Evolutionary conservation across 306 rosid genomes (phyloP), one percentile per base, ranked within the genome.

Genomic region (Cucumis hystrix): DNA sequence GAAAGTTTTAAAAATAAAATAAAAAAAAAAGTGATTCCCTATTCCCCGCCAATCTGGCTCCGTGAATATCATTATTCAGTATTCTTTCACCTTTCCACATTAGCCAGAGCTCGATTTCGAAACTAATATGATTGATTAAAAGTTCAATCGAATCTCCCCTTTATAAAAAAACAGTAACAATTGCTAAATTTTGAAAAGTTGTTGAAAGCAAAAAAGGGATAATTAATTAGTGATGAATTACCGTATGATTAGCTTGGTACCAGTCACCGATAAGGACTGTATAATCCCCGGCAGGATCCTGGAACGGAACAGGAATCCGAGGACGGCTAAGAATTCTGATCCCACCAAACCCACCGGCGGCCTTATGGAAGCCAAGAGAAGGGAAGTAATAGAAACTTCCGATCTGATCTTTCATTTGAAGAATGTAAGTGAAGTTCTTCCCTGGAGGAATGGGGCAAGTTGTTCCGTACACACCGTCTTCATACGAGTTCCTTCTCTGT

Each of bases 331-430:
- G 96, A 47, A 95, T 95, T 68, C 99, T 89, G 49, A 95, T 88
- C 21, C 99, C 99, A 67, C 99, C 99, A 55, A 95, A 95, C 59
- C 93, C 99, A 58, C 98, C 98, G 5, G 97, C 98, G 0, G 98
- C 98, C 83, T 95, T 95, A 82, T 95, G 98, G 76, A 95, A 95
- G 12, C 89, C 90, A 54, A 95, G 97, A 3, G 98, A 92, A 17
- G 98, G 98, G 85, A 89, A 95, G 77, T 95, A 95, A 75, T 90
- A 95, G 79, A 86, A 92, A 76, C 97, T 95, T 71, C 98, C 98
- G 75, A 95, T 95, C 76, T 95, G 99, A 83, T 95, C 99, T 81
- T 95, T 95, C 80, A 95, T 90, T 88, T 95, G 99, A 43, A 95
- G 88, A 10, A 95, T 95, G 90, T 95, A 92, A 0, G 99, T 95